These are phyloP conservation scores for Calocera cornea DNA, from an alignment of 768 basidiomycete species.

Conservation along the genomic window DNA sequence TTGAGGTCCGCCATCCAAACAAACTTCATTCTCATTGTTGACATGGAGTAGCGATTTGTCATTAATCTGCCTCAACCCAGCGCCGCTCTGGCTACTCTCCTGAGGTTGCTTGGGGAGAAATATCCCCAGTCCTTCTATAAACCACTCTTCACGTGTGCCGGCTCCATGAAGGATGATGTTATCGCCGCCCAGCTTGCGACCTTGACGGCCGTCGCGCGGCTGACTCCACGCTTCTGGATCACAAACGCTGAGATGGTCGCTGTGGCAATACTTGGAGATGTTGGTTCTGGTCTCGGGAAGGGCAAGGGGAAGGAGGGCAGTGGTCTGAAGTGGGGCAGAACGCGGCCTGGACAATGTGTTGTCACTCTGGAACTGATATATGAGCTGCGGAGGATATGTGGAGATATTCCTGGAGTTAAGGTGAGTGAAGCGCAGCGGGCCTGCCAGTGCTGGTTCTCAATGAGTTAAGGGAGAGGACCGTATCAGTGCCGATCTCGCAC, in stretches of 20 bases:
- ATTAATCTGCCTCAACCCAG: not conserved
- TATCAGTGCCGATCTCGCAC: not conserved
- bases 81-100: slow-evolving; percentile 35
- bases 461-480: not conserved
- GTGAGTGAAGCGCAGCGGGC: not conserved
- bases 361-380: slow-evolving; percentile 47
- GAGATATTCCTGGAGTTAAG: not conserved
- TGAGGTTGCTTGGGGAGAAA: slow-evolving; percentile 36
- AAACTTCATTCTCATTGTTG: not conserved
- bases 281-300: slow-evolving; percentile 16
- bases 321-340: slow-evolving; percentile 31
- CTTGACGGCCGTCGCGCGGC: slow-evolving; percentile 38
- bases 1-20: not conserved
- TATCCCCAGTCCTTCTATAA: slow-evolving; percentile 58
- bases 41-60: not conserved
- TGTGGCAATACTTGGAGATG: slow-evolving; percentile 49
- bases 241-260: slow-evolving; percentile 62
- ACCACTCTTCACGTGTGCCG: slow-evolving; percentile 55
- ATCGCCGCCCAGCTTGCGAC: slow-evolving; percentile 46
- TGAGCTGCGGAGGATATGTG: slow-evolving; percentile 15
- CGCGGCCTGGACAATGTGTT: slow-evolving; percentile 48
- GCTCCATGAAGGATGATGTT: slow-evolving; percentile 46
- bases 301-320: slow-evolving; percentile 15
- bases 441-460: not conserved
- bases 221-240: slow-evolving; percentile 51